Conservation (phyloP, 1,284 basidiomycete genomes). For the Irpex sp. region DNA sequence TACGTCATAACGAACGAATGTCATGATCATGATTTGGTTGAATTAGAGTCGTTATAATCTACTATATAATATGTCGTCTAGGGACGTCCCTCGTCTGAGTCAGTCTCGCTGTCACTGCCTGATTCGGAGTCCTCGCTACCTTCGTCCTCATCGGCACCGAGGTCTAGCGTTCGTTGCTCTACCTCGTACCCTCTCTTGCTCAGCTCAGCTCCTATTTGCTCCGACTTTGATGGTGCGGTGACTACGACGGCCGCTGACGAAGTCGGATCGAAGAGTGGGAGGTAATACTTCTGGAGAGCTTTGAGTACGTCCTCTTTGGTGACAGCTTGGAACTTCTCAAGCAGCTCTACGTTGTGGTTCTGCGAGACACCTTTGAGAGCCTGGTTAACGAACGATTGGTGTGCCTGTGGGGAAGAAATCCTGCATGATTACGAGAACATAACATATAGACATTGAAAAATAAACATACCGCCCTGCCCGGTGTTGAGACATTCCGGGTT, state of each 20-base stretch:
- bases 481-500: constrained; percentile 80
- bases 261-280: constrained; percentile 82
- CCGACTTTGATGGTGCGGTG: constrained; percentile 77
- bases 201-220: constrained; percentile 69
- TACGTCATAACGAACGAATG: background rate
- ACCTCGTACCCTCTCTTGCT: constrained; percentile 74
- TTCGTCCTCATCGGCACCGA: constrained; percentile 44
- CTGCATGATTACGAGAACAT: background rate
- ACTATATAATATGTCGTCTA: constrained; percentile 18
- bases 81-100: constrained; percentile 25
- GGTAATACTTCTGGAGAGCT: constrained; percentile 72
- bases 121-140: constrained; percentile 18
- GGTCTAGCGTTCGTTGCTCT: constrained; percentile 66
- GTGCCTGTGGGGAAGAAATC: constrained; percentile 45
- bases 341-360: constrained; percentile 67
- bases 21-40: background rate
- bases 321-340: constrained; percentile 78
- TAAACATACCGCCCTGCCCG: constrained; percentile 72
- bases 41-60: background rate
- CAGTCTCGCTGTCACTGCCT: constrained; percentile 24
- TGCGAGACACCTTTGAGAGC: constrained; percentile 78
- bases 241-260: constrained; percentile 82
- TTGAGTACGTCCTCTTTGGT: constrained; percentile 74
- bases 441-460: background rate
- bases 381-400: constrained; percentile 83